A percentile compares a stretch with the other conserved stretches of the same genome.
These are phyloP conservation scores for Entomortierella chlamydospora DNA, from an alignment of 192 early-diverging fungal species.

Conservation along the genomic window DNA sequence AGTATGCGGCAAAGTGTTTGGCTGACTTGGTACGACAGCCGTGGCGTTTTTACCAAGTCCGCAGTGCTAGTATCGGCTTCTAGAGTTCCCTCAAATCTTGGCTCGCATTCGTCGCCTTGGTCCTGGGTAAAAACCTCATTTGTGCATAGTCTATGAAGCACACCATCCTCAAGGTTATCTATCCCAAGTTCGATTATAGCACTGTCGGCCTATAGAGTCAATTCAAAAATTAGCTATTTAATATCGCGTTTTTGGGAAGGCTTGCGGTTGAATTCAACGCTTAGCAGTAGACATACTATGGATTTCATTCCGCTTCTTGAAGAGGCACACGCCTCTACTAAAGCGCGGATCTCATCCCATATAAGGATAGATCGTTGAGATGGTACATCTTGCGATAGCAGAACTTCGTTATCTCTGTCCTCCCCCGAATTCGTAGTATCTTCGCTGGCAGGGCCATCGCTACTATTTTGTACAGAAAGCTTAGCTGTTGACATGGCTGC, in stretches of 20 bases:
- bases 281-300: background rate
- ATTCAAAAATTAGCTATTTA: background rate
- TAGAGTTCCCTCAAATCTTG: background rate
- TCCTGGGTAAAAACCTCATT: conserved; percentile 26
- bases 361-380: conserved; percentile 27
- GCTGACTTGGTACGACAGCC: conserved; percentile 24
- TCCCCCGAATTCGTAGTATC: background rate
- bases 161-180: conserved; percentile 17
- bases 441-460: background rate
- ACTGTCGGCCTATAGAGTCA: background rate
- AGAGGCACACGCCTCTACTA: conserved; percentile 9
- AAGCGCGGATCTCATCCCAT: conserved; percentile 25
- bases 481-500: background rate
- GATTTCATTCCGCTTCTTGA: background rate
- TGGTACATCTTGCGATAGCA: conserved; percentile 22
- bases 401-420: conserved; percentile 1
- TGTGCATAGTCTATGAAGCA: conserved; percentile 23
- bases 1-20: conserved; percentile 3
- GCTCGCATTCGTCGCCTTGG: background rate
- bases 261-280: too few relatives aligned
- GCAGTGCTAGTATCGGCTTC: background rate
- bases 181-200: conserved; percentile 21
- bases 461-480: background rate
- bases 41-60: background rate
- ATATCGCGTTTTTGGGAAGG: too few relatives aligned